phyloP scores from a whole-genome alignment of 495 filamentous ascomycete genomes.

The Penicillium atrosanguineum region DNA sequence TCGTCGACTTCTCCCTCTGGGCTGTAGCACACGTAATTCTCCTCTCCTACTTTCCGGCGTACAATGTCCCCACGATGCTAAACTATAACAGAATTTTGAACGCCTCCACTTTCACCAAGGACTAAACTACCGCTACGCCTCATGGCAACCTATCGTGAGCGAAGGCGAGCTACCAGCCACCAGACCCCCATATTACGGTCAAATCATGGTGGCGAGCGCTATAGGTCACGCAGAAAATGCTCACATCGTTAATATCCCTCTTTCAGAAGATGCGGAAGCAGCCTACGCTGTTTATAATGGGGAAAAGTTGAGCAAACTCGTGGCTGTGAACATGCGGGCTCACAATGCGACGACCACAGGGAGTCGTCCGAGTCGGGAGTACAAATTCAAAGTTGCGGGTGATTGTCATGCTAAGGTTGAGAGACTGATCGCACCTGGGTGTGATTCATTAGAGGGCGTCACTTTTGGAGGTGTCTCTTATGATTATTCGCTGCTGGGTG shows the following conservation, averaged over 20 bases:
- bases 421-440: slow-evolving; percentile 11
- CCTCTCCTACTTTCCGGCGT: no score
- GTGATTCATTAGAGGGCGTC: slow-evolving; percentile 5
- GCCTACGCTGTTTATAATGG: slow-evolving; percentile 15
- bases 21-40: slow-evolving; percentile 13
- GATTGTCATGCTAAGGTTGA: slow-evolving; percentile 4
- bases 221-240: slow-evolving; percentile 1
- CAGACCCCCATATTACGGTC: slow-evolving; percentile 16
- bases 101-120: slow-evolving; percentile 25
- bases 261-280: slow-evolving; percentile 10
- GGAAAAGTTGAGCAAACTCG: slow-evolving; percentile 4
- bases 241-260: slow-evolving; percentile 15
- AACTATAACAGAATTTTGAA: slow-evolving; percentile 11
- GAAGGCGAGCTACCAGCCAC: slow-evolving; percentile 9
- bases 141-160: slow-evolving; percentile 20
- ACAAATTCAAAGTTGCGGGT: slow-evolving; percentile 12
- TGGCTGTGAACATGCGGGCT: slow-evolving; percentile 10
- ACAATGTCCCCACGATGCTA: neutral
- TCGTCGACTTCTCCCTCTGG: slow-evolving; percentile 21
- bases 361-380: slow-evolving; percentile 4
- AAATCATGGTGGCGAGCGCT: slow-evolving; percentile 17
- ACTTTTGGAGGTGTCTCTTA: slow-evolving; percentile 19
- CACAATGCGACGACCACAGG: slow-evolving; percentile 3
- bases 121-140: slow-evolving; percentile 19
- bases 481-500: slow-evolving; percentile 8